Evolutionary conservation across 495 filamentous ascomycete species (phyloP).

Genomic region (Podospora pseudocomata): DNA sequence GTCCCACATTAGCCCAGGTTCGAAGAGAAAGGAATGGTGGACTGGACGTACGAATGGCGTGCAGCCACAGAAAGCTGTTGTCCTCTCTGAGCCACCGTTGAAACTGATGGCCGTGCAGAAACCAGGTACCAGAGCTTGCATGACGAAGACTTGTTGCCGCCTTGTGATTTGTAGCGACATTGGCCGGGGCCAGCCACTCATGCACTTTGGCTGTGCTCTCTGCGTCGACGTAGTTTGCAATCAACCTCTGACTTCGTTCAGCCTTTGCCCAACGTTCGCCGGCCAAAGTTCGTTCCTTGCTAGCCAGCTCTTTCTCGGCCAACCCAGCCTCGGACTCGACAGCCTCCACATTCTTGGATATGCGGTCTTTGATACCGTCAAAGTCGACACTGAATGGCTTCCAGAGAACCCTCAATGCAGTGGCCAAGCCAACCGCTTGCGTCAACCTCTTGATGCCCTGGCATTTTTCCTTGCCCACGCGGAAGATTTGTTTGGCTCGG

Average conservation of each 20-base stretch:
- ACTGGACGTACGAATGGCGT: constrained; percentile 26
- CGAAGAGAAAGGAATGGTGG: neutral
- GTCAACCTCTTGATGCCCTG: constrained; percentile 16
- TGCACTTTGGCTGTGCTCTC: constrained; percentile 10
- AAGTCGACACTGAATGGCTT: constrained; percentile 19
- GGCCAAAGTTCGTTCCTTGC: constrained; percentile 12
- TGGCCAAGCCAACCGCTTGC: constrained; percentile 13
- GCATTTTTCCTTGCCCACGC: constrained; percentile 11
- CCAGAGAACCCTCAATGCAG: constrained; percentile 17
- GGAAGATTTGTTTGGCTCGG: constrained; percentile 14
- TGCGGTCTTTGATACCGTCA: constrained; percentile 16
- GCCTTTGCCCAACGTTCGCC: constrained; percentile 10
- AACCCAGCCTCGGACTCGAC: constrained; percentile 16
- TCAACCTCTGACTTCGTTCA: constrained; percentile 9
- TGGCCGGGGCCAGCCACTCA: constrained; percentile 12
- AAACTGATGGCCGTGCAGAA: constrained; percentile 17
- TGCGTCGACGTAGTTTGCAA: constrained; percentile 14
- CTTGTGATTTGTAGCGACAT: constrained; percentile 16
- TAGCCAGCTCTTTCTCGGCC: constrained; percentile 15
- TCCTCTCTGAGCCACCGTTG: constrained; percentile 13
- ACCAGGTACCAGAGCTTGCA: constrained; percentile 19
- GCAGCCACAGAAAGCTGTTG: constrained; percentile 22
- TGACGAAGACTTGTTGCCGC: constrained; percentile 14
- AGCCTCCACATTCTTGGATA: constrained; percentile 12
- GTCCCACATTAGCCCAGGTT: neutral